Conservation (phyloP, 306 rosid species). For the Comarum palustre region DNA sequence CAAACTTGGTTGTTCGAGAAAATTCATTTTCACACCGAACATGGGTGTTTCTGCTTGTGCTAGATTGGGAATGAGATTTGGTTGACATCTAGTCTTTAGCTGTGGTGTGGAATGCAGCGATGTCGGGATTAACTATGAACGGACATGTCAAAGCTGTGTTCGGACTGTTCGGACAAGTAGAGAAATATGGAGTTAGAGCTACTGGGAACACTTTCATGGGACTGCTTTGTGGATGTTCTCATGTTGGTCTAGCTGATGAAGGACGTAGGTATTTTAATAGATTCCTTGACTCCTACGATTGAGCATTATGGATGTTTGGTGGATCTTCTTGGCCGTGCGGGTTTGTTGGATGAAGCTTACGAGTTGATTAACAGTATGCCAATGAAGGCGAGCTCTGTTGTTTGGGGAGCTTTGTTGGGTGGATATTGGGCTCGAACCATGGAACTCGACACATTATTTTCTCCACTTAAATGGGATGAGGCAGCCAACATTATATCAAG, state of each 20-base stretch:
- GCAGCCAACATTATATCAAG: conserved; percentile 54
- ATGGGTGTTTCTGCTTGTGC: conserved; percentile 65
- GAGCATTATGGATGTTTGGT: conserved; percentile 82
- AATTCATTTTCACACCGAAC: too few relatives aligned
- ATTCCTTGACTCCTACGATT: conserved; percentile 50
- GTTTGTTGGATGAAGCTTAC: conserved; percentile 56
- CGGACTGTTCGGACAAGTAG: conserved; percentile 60
- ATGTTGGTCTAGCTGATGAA: conserved; percentile 64
- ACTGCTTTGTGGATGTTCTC: conserved; percentile 69
- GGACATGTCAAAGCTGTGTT: conserved; percentile 59
- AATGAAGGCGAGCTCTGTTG: conserved; percentile 55
- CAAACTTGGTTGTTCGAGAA: too few relatives aligned
- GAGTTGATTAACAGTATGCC: conserved; percentile 55
- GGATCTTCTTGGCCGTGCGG: conserved; percentile 73
- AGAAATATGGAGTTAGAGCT: conserved; percentile 50
- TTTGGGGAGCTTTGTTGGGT: conserved; percentile 70
- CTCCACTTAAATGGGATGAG: conserved; percentile 62
- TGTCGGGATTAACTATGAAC: conserved; percentile 63
- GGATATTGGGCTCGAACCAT: conserved; percentile 72
- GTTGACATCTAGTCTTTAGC: conserved; percentile 62
- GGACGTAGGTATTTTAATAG: conserved; percentile 54
- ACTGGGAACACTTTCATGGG: conserved; percentile 64
- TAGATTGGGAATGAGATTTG: conserved; percentile 50
- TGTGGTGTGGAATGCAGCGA: conserved; percentile 59
- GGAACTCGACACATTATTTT: conserved; percentile 74